Conservation (phyloP, 2,329 filamentous ascomycete species). For the Beauveria scarabaeidicola region DNA sequence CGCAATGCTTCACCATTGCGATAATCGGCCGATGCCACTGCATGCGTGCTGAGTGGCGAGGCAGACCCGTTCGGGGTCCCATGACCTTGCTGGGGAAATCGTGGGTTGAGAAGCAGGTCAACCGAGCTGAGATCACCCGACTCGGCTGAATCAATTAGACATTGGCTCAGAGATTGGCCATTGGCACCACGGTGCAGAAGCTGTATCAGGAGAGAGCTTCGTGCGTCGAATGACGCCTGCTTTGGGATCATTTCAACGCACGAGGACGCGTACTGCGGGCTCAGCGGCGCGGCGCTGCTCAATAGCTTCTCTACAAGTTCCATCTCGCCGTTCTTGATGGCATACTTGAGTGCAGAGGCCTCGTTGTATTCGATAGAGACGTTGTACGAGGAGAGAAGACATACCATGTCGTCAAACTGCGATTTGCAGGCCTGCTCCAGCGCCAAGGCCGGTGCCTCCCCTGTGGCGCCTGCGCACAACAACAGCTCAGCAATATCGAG, state of each 20-base stretch:
- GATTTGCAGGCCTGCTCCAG: slow-evolving; percentile 40
- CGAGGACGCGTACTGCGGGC: slow-evolving; percentile 37
- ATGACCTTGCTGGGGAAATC: slow-evolving; percentile 28
- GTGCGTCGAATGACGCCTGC: slow-evolving; percentile 35
- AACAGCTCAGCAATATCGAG: slow-evolving; percentile 46
- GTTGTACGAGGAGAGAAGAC: slow-evolving; percentile 43
- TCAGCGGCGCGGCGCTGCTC: slow-evolving; percentile 33
- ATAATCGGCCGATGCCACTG: slow-evolving; percentile 43
- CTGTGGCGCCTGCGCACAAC: slow-evolving; percentile 49
- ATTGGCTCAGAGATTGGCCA: slow-evolving; percentile 38
- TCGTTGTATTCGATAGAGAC: slow-evolving; percentile 46
- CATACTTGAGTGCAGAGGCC: slow-evolving; percentile 9
- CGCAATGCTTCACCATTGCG: slow-evolving; percentile 43
- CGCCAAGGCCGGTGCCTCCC: slow-evolving; percentile 39
- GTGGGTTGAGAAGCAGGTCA: slow-evolving; percentile 40
- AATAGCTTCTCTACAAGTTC: slow-evolving; percentile 41
- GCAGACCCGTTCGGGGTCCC: slow-evolving; percentile 17
- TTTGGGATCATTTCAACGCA: slow-evolving; percentile 43
- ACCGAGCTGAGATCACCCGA: slow-evolving; percentile 38
- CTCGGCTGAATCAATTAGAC: slow-evolving; percentile 41
- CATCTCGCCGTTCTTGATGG: slow-evolving; percentile 26
- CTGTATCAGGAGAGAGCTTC: slow-evolving; percentile 34
- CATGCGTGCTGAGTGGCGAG: slow-evolving; percentile 31
- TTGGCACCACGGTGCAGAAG: slow-evolving; percentile 43
- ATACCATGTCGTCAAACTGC: slow-evolving; percentile 46